Conservation (phyloP, 1,284 basidiomycete species). For the Dichomitus squalens region DNA sequence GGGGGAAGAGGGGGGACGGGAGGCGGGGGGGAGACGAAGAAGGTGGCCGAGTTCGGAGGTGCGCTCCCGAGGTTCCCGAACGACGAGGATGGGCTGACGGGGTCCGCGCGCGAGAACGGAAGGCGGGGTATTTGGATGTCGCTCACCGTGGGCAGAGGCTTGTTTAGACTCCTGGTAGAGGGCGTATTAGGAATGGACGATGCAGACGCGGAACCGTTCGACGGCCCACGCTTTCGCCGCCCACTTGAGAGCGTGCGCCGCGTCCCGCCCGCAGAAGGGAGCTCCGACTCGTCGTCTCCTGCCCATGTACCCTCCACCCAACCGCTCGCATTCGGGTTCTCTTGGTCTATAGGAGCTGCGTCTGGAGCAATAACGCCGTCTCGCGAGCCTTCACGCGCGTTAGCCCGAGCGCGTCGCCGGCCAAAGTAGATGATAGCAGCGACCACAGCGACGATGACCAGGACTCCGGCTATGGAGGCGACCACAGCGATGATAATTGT, state of each 20-base stretch:
- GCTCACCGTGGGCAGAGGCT: constrained; percentile 5
- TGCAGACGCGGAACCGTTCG: background rate
- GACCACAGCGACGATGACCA: constrained; percentile 9
- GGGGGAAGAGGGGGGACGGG: background rate
- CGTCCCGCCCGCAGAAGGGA: background rate
- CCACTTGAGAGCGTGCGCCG: constrained; percentile 8
- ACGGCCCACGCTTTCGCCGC: constrained; percentile 14
- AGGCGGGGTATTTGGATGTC: constrained; percentile 15
- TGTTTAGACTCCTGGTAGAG: background rate
- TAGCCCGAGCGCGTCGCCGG: constrained; percentile 8
- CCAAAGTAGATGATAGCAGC: constrained; percentile 10
- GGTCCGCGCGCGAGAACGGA: constrained; percentile 1
- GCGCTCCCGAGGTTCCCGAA: constrained; percentile 20
- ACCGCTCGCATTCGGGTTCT: constrained; percentile 23
- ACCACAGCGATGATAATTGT: constrained; percentile 22
- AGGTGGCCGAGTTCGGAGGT: constrained; percentile 19
- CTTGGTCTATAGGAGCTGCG: constrained; percentile 17
- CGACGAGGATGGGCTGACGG: constrained; percentile 18
- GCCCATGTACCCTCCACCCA: constrained; percentile 27
- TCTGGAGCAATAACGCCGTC: constrained; percentile 9
- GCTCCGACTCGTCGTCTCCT: constrained; percentile 5
- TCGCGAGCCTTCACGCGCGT: constrained; percentile 3
- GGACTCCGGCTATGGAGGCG: constrained; percentile 11
- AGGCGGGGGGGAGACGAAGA: constrained; percentile 5
- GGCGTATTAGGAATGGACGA: background rate